These are phyloP conservation scores for Solanum dulcamara DNA, from an alignment of 257 asterid species.

Conservation along the genomic window DNA sequence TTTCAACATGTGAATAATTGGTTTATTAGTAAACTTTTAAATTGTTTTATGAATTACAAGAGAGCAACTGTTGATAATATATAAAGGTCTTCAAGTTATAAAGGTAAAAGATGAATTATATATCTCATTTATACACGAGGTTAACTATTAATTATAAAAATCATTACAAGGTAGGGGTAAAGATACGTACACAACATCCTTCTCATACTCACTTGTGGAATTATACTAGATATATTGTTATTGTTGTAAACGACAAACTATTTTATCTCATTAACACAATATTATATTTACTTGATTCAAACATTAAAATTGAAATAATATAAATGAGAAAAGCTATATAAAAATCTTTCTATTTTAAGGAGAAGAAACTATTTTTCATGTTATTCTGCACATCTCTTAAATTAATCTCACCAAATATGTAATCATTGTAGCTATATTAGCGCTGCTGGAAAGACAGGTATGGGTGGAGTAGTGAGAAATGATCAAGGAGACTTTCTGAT, in stretches of 20 bases:
- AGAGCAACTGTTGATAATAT: background rate
- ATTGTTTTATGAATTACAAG: background rate
- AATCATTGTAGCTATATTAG: background rate
- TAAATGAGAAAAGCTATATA: background rate
- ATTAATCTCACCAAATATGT: background rate
- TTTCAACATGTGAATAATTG: background rate
- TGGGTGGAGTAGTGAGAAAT: no score
- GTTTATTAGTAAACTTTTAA: background rate
- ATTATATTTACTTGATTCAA: no score
- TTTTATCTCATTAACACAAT: background rate
- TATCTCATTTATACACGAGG: background rate
- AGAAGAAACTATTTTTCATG: background rate
- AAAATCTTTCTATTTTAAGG: no score
- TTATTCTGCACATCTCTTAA: background rate
- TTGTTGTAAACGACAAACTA: background rate
- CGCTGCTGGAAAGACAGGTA: no score
- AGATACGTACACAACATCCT: no score
- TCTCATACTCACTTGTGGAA: no score
- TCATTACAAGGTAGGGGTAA: background rate
- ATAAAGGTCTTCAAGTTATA: background rate
- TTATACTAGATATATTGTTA: no score
- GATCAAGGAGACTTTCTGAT: no score
- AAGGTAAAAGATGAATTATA: background rate
- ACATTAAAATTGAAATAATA: background rate
- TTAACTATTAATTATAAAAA: background rate